Conservation (phyloP, 2,329 filamentous ascomycete species). For the Alternaria ventricosa region DNA sequence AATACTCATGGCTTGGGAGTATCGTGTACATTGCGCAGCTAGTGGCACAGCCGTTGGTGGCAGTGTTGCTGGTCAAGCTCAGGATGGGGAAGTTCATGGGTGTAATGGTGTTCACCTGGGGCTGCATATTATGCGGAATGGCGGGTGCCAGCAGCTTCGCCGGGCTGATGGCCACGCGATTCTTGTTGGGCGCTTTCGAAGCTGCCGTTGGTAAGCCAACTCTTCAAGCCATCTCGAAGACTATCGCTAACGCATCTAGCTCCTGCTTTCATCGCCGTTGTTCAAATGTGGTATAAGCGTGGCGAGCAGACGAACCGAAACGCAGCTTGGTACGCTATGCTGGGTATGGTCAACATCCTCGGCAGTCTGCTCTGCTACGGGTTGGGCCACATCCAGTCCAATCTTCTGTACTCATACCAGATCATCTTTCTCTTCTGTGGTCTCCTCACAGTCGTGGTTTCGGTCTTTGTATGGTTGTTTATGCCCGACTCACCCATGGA, state of each 20-base stretch:
- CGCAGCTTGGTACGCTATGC: constrained; percentile 67
- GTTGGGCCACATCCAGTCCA: constrained; percentile 63
- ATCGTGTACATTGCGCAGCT: constrained; percentile 64
- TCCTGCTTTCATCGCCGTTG: constrained; percentile 37
- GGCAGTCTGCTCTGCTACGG: constrained; percentile 65
- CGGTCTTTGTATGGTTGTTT: constrained; percentile 57
- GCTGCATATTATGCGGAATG: constrained; percentile 65
- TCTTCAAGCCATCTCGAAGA: neutral
- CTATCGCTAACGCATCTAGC: constrained; percentile 19
- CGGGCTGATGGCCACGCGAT: constrained; percentile 67
- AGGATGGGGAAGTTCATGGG: constrained; percentile 67
- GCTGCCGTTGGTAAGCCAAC: constrained; percentile 54
- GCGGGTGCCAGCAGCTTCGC: constrained; percentile 66
- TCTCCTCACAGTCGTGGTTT: constrained; percentile 59
- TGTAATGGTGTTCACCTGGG: constrained; percentile 60
- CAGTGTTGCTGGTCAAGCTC: constrained; percentile 64
- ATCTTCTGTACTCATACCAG: constrained; percentile 46
- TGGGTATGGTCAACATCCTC: constrained; percentile 63
- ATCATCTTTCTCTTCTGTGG: constrained; percentile 48
- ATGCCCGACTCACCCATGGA: constrained; percentile 71
- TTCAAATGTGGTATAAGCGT: constrained; percentile 65
- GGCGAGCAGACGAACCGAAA: constrained; percentile 65
- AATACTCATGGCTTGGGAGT: constrained; percentile 61
- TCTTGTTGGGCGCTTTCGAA: constrained; percentile 72
- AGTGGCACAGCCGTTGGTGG: constrained; percentile 60